Evolutionary conservation across 1,139 yeast species (phyloP).

Genomic region (Scheffersomyces illinoinensis): DNA sequence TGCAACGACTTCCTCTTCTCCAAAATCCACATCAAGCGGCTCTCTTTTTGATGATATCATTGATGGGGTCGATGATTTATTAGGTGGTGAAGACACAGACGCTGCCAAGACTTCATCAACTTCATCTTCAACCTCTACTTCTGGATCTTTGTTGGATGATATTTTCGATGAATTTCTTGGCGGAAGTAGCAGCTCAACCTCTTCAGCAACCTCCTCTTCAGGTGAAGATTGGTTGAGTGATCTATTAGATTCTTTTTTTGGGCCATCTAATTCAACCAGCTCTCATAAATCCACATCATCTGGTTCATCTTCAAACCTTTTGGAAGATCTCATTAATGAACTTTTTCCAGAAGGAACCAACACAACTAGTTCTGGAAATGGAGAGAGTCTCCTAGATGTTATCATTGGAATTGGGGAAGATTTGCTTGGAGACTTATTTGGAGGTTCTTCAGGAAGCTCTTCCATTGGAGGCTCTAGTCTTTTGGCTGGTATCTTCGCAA

Average conservation of each 20-base stretch:
- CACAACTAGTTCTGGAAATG: slow-evolving; percentile 7
- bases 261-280: slow-evolving; percentile 4
- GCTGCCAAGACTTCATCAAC: slow-evolving; percentile 13
- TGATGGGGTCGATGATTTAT: slow-evolving; percentile 6
- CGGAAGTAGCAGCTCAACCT: slow-evolving; percentile 5
- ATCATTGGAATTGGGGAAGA: not conserved
- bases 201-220: slow-evolving; percentile 1
- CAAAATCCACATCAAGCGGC: slow-evolving; percentile 1
- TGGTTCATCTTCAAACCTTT: slow-evolving; percentile 8
- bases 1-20: slow-evolving; percentile 13
- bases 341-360: slow-evolving; percentile 9
- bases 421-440: slow-evolving; percentile 9
- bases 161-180: slow-evolving; percentile 12
- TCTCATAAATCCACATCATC: slow-evolving; percentile 6
- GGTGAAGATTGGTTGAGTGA: slow-evolving; percentile 11
- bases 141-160: slow-evolving; percentile 7
- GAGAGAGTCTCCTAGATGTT: slow-evolving; percentile 4
- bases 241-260: slow-evolving; percentile 15
- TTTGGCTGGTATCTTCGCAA: slow-evolving; percentile 15
- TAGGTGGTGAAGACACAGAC: slow-evolving; percentile 9
- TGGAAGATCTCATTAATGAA: slow-evolving; percentile 5
- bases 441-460: slow-evolving; percentile 10
- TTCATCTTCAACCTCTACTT: slow-evolving; percentile 12
- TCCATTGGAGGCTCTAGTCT: slow-evolving; percentile 9
- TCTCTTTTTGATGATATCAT: not conserved